phyloP scores from a whole-genome alignment of 345 rosid genomes.

The Gossypium raimondii region DNA sequence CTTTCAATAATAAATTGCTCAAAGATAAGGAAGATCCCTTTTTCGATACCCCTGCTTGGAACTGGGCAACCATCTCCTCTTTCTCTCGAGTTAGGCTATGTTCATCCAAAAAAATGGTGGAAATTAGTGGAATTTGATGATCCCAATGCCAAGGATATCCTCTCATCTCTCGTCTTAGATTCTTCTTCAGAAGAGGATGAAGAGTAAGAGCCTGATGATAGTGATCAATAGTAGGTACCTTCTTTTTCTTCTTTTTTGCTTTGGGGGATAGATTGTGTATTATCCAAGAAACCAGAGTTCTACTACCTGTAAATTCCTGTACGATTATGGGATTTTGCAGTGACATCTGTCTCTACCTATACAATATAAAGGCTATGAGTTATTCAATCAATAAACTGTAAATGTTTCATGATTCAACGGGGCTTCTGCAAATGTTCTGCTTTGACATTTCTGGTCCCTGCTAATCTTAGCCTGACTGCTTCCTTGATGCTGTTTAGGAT shows the following conservation, averaged over 20 bases:
- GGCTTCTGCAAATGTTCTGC: too few species aligned
- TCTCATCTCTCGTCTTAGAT: not conserved
- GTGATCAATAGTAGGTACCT: not conserved
- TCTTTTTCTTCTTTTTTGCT: not conserved
- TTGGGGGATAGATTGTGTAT: not conserved
- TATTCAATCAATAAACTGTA: not conserved
- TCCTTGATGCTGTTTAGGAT: too few species aligned
- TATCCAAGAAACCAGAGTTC: not conserved
- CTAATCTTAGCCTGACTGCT: too few species aligned
- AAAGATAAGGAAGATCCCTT: constrained; percentile 1
- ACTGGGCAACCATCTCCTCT: not conserved
- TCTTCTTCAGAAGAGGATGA: not conserved
- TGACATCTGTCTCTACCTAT: not conserved
- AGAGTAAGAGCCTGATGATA: not conserved
- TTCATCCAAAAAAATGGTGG: constrained; percentile 5
- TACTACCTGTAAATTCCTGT: not conserved
- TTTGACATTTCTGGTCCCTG: too few species aligned
- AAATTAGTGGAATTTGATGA: not conserved
- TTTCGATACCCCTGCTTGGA: not conserved
- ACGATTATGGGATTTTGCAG: not conserved
- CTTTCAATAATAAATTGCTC: not conserved
- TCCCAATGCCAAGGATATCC: not conserved
- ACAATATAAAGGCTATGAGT: not conserved
- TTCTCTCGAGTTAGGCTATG: not conserved
- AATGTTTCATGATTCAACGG: too few species aligned